Conservation (phyloP, 2,329 filamentous ascomycete genomes). For the Sordariomycetes sp. region DNA sequence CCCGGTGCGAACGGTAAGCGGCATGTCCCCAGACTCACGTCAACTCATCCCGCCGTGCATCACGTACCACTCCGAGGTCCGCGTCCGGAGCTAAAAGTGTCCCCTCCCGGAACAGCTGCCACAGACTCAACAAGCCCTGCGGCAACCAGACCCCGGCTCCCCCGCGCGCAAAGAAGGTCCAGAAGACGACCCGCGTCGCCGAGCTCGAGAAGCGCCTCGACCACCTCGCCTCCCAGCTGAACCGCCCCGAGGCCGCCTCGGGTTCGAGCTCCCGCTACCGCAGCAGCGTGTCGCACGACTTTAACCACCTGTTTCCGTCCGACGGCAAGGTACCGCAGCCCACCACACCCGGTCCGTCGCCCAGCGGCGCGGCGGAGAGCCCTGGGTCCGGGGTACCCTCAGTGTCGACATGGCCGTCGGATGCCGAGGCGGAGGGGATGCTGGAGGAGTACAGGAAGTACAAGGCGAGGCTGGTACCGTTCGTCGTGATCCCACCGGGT, state of each 20-base stretch:
- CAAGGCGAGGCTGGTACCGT: conserved; percentile 26
- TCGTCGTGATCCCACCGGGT: conserved; percentile 24
- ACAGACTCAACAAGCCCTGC: conserved; percentile 32
- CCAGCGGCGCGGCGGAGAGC: neutral
- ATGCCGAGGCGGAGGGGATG: conserved; percentile 23
- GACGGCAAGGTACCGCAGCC: neutral
- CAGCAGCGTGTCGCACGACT: neutral
- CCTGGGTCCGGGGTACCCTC: conserved; percentile 8
- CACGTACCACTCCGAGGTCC: neutral
- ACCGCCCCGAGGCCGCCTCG: conserved; percentile 11
- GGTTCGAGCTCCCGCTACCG: neutral
- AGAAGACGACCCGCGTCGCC: conserved; percentile 32
- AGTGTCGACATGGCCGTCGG: conserved; percentile 24
- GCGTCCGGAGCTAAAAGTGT: neutral
- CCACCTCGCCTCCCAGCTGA: conserved; percentile 31
- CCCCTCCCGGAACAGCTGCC: conserved; percentile 22
- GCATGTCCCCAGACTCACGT: neutral
- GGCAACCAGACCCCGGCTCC: conserved; percentile 31
- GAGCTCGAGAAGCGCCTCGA: conserved; percentile 36
- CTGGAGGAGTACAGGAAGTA: conserved; percentile 20
- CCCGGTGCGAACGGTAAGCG: conserved; percentile 32
- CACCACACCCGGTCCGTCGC: neutral
- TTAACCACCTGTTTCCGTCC: conserved; percentile 6
- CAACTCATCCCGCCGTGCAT: neutral
- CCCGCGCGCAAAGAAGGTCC: conserved; percentile 29